Evolutionary conservation across 2,329 filamentous ascomycete genomes (phyloP).

Genomic region (Shiraia sp.): DNA sequence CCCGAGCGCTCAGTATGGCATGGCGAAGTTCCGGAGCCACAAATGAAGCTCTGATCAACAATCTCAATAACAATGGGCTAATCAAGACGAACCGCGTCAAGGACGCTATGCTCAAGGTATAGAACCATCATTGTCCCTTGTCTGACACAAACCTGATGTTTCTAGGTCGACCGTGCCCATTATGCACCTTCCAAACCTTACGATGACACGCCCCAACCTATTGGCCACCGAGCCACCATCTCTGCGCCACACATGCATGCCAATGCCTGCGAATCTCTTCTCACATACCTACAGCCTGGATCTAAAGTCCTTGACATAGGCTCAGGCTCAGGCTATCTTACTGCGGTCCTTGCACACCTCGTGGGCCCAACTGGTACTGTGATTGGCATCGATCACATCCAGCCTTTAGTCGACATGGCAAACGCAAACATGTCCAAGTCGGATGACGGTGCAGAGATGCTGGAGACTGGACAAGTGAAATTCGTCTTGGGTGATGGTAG

Average conservation of each 20-base stretch:
- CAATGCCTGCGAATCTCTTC: constrained; percentile 64
- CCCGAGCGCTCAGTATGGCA: constrained; percentile 66
- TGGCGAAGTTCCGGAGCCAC: constrained; percentile 81
- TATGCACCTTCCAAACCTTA: constrained; percentile 77
- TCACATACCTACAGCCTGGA: constrained; percentile 59
- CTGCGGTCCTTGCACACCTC: constrained; percentile 82
- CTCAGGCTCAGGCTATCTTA: constrained; percentile 70
- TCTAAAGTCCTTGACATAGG: constrained; percentile 55
- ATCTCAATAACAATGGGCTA: constrained; percentile 71
- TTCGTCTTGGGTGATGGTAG: constrained; percentile 74
- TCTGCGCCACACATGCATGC: constrained; percentile 76
- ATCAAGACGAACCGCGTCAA: constrained; percentile 74
- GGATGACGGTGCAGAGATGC: constrained; percentile 54
- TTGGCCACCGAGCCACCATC: constrained; percentile 71
- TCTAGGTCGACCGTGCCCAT: constrained; percentile 82
- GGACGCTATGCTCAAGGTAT: constrained; percentile 76
- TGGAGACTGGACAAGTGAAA: constrained; percentile 66
- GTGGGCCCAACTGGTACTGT: constrained; percentile 56
- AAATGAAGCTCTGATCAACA: constrained; percentile 77
- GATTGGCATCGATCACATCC: constrained; percentile 56
- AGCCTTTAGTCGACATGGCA: constrained; percentile 49
- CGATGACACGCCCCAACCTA: constrained; percentile 69
- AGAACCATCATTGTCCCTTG: background rate
- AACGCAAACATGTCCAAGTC: constrained; percentile 50
- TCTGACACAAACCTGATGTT: background rate